Conservation (phyloP, 108 stramenopile species). For the Epithemia pelagica region DNA sequence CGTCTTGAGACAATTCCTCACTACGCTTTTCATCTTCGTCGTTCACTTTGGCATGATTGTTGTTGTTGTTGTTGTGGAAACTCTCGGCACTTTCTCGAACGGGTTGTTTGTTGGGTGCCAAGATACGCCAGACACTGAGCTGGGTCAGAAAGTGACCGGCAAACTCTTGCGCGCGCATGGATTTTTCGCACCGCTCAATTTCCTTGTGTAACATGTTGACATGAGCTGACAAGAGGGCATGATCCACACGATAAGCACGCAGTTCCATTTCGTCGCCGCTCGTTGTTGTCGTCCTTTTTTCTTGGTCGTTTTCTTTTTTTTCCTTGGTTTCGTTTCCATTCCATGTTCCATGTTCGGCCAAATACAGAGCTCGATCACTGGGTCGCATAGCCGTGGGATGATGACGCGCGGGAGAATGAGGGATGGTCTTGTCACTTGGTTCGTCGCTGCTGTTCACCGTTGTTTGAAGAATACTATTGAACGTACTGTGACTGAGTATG, state of each 20-base stretch:
- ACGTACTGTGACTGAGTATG: no score
- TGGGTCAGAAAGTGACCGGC: constrained; percentile 28
- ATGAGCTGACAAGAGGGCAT: constrained; percentile 31
- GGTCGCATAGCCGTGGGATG: background rate
- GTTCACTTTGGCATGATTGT: no score
- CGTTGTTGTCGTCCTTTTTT: no score
- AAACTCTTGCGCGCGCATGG: constrained; percentile 7
- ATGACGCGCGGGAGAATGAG: background rate
- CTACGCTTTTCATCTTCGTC: no score
- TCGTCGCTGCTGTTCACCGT: background rate
- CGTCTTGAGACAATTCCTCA: no score
- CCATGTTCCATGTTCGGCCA: background rate
- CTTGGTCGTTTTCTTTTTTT: no score
- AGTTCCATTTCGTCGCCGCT: constrained; percentile 14
- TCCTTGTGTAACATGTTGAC: constrained; percentile 25
- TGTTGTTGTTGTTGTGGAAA: no score
- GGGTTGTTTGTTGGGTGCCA: no score
- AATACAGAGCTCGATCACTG: constrained; percentile 5
- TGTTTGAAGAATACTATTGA: background rate
- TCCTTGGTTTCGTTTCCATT: background rate
- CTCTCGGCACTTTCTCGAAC: no score
- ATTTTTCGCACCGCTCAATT: constrained; percentile 24
- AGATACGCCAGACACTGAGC: constrained; percentile 25
- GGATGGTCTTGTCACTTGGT: background rate
- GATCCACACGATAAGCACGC: constrained; percentile 39